Conservation (phyloP, 495 filamentous ascomycete species). For the Rhizodiscina lignyota region DNA sequence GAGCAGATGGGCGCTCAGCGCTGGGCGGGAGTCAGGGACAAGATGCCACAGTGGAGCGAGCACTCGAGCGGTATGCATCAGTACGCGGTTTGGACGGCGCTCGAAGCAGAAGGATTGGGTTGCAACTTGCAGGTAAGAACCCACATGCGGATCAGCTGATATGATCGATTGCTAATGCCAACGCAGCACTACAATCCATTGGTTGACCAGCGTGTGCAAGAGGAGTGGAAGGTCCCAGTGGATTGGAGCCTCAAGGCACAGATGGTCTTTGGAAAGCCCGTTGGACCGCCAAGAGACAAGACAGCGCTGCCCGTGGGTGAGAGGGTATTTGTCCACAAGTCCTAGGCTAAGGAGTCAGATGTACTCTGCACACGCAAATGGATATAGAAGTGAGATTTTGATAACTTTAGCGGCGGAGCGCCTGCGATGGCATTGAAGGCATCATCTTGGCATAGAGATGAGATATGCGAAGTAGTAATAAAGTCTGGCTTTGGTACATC, state of each 20-base stretch:
- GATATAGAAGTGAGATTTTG: too few relatives aligned
- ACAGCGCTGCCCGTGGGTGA: conserved; percentile 35
- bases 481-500: too few relatives aligned
- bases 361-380: too few relatives aligned
- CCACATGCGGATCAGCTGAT: too few relatives aligned
- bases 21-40: too few relatives aligned
- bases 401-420: too few relatives aligned
- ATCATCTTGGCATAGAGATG: too few relatives aligned
- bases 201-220: conserved; percentile 35
- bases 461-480: too few relatives aligned
- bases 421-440: too few relatives aligned
- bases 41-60: conserved; percentile 42
- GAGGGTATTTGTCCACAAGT: conserved; percentile 27
- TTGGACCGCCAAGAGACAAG: conserved; percentile 34
- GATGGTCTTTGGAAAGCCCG: conserved; percentile 26
- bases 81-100: conserved; percentile 44
- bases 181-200: conserved; percentile 61
- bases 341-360: too few relatives aligned
- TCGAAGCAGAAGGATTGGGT: conserved; percentile 54
- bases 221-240: conserved; percentile 36
- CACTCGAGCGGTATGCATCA: conserved; percentile 54
- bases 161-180: too few relatives aligned
- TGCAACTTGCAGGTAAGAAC: conserved; percentile 56
- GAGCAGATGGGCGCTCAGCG: conserved; percentile 32
- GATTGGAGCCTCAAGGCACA: conserved; percentile 36